phyloP scores from a whole-genome alignment of 179 eudicot genomes.

The Beta corolliflora region DNA sequence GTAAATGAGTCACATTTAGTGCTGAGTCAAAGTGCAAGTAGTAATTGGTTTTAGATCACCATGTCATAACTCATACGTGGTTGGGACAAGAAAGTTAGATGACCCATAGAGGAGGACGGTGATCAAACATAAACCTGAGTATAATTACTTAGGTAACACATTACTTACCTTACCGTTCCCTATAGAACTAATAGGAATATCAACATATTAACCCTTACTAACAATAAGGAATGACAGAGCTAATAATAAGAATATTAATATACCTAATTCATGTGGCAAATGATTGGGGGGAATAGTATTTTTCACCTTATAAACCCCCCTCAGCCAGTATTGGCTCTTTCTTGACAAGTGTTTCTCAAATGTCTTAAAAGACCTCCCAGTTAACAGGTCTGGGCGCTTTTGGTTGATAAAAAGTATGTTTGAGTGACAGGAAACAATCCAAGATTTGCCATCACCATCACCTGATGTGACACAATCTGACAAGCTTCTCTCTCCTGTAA shows the following conservation, averaged over 20 bases:
- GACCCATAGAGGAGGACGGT: neutral
- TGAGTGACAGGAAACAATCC: slow-evolving; percentile 59
- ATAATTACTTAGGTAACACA: too few relatives aligned
- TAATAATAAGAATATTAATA: too few relatives aligned
- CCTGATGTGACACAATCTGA: slow-evolving; percentile 32
- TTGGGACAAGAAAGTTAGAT: neutral
- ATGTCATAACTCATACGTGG: neutral
- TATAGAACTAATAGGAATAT: too few relatives aligned
- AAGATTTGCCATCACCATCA: slow-evolving; percentile 49
- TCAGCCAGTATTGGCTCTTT: neutral
- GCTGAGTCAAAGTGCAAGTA: slow-evolving; percentile 3
- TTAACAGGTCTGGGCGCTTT: neutral
- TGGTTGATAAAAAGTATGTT: slow-evolving; percentile 18
- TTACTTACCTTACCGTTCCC: too few relatives aligned
- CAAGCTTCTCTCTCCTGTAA: slow-evolving; percentile 33
- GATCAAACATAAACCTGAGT: too few relatives aligned
- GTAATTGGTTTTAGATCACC: neutral
- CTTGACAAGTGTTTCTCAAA: neutral
- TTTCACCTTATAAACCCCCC: too few relatives aligned
- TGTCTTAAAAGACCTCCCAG: neutral
- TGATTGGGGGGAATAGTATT: too few relatives aligned
- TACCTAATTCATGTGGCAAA: too few relatives aligned
- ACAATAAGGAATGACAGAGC: too few relatives aligned
- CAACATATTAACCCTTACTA: too few relatives aligned
- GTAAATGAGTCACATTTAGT: too few relatives aligned